Conservation (phyloP, 2,329 filamentous ascomycete species). For the Biscogniauxia sp. region DNA sequence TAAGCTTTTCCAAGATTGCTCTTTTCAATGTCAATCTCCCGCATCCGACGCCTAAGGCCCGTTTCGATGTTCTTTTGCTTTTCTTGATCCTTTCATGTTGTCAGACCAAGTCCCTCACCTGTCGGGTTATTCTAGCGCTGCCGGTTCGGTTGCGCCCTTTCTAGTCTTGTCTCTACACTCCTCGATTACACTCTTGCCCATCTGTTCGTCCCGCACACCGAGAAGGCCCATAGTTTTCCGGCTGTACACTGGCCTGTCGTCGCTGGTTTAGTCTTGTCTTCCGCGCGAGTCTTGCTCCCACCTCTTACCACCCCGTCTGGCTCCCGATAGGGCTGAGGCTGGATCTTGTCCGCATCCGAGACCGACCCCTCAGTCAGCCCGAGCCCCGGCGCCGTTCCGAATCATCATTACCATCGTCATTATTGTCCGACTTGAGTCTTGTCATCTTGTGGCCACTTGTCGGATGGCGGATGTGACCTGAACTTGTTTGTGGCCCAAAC, state of each 20-base stretch:
- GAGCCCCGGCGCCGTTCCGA: constrained; percentile 31
- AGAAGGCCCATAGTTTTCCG: constrained; percentile 4
- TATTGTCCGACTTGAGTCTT: constrained; percentile 25
- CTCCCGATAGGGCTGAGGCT: constrained; percentile 32
- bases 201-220: constrained; percentile 1
- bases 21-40: constrained; percentile 26
- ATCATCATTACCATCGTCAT: constrained; percentile 18
- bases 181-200: constrained; percentile 1
- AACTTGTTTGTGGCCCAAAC: constrained; percentile 24
- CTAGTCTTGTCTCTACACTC: constrained; percentile 1
- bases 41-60: constrained; percentile 26
- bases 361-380: constrained; percentile 25
- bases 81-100: constrained; percentile 12
- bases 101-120: constrained; percentile 10
- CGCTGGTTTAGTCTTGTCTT: constrained; percentile 12
- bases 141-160: background rate
- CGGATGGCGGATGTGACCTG: constrained; percentile 36
- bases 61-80: constrained; percentile 18
- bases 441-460: constrained; percentile 27
- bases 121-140: constrained; percentile 20
- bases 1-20: constrained; percentile 17
- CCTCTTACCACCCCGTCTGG: constrained; percentile 18
- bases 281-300: constrained; percentile 20
- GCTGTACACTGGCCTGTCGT: background rate
- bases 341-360: constrained; percentile 32